Evolutionary conservation across 257 asterid genomes (phyloP), one percentile per base, ranked within the genome.

Genomic region (Solanum clarkiae): DNA sequence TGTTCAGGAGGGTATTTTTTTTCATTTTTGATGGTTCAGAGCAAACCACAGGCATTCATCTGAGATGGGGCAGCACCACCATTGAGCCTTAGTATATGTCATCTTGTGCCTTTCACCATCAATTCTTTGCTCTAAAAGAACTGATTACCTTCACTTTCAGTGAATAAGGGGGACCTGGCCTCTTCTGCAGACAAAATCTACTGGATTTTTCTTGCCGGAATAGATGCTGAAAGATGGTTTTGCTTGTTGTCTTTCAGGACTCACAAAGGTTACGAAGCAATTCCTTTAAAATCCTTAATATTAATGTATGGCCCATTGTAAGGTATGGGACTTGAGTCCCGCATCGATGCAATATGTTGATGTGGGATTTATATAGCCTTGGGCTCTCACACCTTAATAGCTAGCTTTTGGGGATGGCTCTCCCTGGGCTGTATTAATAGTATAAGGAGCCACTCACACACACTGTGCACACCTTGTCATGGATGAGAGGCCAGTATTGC

Each of bases 61-160:
- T 24, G 6, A 77, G 63, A 13, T 16, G 4, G 42, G 26, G 44
- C 15, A 79, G 26, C 82, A 79, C 29, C 80, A 53, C 82, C 5
- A 79, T 79, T 79, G 82, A 47, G 47, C 65, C 65, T 32, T 53
- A 79, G 49, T 16, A 17, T 26, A 53, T 51, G 29, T 29, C 65
- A 29, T 79, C 63, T 16, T 51, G 26, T 77, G 82, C 65, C 65
- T 53, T 53, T 53, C 47, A 18, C 49, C 82, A 53, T 79, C 29
- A 79, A 53, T 51, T 51, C 49, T 53, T 15, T 79, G 82, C 53
- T 51, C 65, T 16, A 51, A 72, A 70, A 26, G 26, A 53, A 26
- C 10, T 53, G 63, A 45, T 79, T 53, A 45, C 88, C 88, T 87
- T 91, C 91, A 84, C 87, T 91, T 88, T 91, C 91, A 90, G 68